These are phyloP conservation scores for Rugonectria rugulosa DNA, from an alignment of 2,329 filamentous ascomycete species.

Conservation along the genomic window DNA sequence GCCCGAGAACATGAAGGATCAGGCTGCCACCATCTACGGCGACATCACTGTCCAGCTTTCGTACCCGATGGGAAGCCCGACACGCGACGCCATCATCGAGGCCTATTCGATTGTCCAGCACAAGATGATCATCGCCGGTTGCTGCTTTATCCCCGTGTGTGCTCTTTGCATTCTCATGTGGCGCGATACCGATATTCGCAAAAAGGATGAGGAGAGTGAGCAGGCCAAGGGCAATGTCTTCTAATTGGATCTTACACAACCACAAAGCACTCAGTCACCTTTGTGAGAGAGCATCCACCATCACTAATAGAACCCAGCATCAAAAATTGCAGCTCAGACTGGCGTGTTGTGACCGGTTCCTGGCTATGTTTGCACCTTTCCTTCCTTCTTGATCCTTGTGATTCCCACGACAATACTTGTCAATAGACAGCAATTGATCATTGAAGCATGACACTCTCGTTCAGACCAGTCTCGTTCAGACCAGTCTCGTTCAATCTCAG, in stretches of 20 bases:
- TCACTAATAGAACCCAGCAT: no score
- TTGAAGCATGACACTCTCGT: no score
- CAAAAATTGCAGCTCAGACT: no score
- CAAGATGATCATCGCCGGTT: slow-evolving; percentile 50
- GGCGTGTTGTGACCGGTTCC: no score
- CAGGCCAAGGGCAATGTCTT: slow-evolving; percentile 44
- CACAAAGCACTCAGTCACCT: neutral
- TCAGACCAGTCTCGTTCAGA: no score
- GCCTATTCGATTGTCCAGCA: slow-evolving; percentile 57
- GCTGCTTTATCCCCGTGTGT: slow-evolving; percentile 45
- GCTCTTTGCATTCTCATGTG: slow-evolving; percentile 45
- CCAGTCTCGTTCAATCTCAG: no score
- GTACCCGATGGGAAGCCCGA: slow-evolving; percentile 55
- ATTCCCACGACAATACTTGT: no score
- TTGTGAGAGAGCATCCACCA: no score
- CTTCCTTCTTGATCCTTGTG: no score
- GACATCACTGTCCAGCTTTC: slow-evolving; percentile 60
- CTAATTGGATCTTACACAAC: neutral
- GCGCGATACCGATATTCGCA: slow-evolving; percentile 49
- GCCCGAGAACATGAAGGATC: slow-evolving; percentile 49
- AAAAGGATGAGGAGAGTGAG: slow-evolving; percentile 36
- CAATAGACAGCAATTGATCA: no score
- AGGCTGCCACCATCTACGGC: slow-evolving; percentile 50
- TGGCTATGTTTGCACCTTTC: no score
- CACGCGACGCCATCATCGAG: slow-evolving; percentile 62